Evolutionary conservation across 306 rosid genomes (phyloP), one percentile per base, ranked within the genome.

Genomic region (Benincasa hispida): DNA sequence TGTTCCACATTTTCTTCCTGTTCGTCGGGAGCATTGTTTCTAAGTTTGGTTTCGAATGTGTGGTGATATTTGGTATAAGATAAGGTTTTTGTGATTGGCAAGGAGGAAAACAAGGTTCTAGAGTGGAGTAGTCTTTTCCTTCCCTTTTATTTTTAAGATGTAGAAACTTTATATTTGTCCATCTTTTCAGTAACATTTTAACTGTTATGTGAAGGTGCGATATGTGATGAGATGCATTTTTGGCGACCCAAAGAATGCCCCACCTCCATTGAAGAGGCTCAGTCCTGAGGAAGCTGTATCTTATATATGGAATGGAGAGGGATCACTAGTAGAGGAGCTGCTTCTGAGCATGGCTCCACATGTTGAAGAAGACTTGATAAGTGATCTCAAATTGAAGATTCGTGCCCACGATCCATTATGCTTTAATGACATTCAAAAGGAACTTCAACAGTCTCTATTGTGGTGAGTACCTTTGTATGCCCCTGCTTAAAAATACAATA

Each of bases 261-360:
- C 97, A 32, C 99, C 99, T 78, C 99, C 99, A 30, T 86, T 95
- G 61, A 89, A 90, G 89, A 88, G 87, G 93, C 90, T 95, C 84
- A 83, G 90, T 87, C 87, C 93, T 59, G 96, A 89, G 86, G 97
- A 74, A 34, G 79, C 84, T 63, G 90, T 92, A 82, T 81, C 88
- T 70, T 85, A 86, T 79, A 84, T 92, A 81, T 95, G 99, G 99
- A 90, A 90, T 79, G 99, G 97, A 74, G 97, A 94, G 78, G 96
- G 92, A 68, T 94, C 99, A 45, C 83, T 92, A 84, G 96, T 94
- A 50, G 96, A 92, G 75, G 95, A 92, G 79, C 91, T 94, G 83
- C 96, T 94, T 81, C 91, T 90, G 78, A 83, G 91, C 83, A 82
- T 90, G 72, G 82, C 88, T 77, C 90, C 96, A 66, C 88, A 90